Evolutionary conservation across 345 rosid species (phyloP).

Genomic region (Adansonia digitata): DNA sequence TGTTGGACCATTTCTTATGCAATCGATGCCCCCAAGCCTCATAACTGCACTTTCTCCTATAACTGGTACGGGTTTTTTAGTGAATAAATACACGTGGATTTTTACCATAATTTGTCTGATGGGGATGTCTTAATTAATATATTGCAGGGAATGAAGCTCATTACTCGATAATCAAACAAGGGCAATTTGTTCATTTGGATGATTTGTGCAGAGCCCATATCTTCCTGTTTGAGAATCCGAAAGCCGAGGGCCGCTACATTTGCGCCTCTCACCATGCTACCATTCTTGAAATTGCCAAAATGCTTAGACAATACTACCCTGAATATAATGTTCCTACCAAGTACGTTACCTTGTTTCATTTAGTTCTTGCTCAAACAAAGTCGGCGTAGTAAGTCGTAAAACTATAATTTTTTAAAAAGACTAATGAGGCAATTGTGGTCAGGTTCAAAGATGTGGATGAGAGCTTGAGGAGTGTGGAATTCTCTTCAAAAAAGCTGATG

Average conservation of each 20-base stretch:
- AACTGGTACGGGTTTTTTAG: conserved; percentile 10
- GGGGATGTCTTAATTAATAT: not conserved
- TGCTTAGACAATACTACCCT: conserved; percentile 29
- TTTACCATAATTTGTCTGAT: not conserved
- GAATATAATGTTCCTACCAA: conserved; percentile 29
- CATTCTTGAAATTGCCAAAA: conserved; percentile 28
- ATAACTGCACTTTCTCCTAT: conserved; percentile 22
- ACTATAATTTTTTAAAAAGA: not conserved
- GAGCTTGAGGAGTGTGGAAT: conserved; percentile 1
- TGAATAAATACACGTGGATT: not conserved
- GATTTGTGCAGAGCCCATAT: conserved; percentile 42
- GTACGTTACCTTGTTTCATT: conserved; percentile 25
- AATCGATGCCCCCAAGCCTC: conserved; percentile 23
- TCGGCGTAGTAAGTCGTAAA: too few species aligned
- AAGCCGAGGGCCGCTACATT: conserved; percentile 43
- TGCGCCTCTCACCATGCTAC: conserved; percentile 33
- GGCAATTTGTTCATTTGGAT: conserved; percentile 26
- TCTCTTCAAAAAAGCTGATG: conserved; percentile 31
- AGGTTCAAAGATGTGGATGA: conserved; percentile 24
- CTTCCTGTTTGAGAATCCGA: conserved; percentile 32
- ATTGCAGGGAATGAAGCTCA: conserved; percentile 26
- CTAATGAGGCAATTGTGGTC: not conserved
- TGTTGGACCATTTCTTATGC: conserved; percentile 32
- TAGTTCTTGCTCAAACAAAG: too few species aligned
- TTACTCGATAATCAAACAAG: conserved; percentile 13